These are phyloP conservation scores for Fusarium odoratissimum DNA, from an alignment of 2,329 filamentous ascomycete genomes.

Conservation along the genomic window DNA sequence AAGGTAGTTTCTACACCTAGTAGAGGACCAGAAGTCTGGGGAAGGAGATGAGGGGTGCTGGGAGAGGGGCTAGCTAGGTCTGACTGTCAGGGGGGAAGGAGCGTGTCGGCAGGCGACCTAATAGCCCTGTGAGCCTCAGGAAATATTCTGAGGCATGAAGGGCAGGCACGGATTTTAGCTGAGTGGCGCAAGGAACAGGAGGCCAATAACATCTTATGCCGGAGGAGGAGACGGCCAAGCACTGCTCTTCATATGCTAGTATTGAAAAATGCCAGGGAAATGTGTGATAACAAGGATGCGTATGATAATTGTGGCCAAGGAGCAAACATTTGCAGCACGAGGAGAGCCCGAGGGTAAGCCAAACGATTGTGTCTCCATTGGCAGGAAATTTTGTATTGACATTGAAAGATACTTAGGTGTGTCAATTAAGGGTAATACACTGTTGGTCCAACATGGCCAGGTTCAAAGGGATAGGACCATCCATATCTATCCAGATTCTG, in stretches of 20 bases:
- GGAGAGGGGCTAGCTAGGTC: constrained; percentile 3
- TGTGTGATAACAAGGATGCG: not conserved
- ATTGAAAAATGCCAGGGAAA: not conserved
- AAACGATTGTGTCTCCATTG: not conserved
- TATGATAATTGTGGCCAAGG: not conserved
- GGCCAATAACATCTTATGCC: not conserved
- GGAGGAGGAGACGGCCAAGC: not conserved
- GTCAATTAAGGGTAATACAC: not conserved
- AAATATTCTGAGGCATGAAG: not conserved
- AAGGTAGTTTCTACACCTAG: too few relatives aligned
- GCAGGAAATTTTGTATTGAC: not conserved
- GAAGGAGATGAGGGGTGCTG: not conserved
- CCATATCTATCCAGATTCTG: not conserved
- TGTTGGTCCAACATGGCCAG: not conserved
- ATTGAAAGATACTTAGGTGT: not conserved
- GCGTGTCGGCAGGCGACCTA: constrained; percentile 2
- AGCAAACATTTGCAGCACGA: not conserved
- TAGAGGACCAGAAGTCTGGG: constrained; percentile 13
- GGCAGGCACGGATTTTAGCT: not conserved
- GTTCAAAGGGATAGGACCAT: not conserved
- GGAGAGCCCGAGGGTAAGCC: not conserved
- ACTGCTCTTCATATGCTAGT: not conserved
- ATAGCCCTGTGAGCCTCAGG: constrained; percentile 21
- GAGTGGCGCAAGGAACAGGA: not conserved
- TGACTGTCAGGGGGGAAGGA: constrained; percentile 16